Evolutionary conservation across 139 green algal genomes (phyloP).

Genomic region (Trebouxia sp.): DNA sequence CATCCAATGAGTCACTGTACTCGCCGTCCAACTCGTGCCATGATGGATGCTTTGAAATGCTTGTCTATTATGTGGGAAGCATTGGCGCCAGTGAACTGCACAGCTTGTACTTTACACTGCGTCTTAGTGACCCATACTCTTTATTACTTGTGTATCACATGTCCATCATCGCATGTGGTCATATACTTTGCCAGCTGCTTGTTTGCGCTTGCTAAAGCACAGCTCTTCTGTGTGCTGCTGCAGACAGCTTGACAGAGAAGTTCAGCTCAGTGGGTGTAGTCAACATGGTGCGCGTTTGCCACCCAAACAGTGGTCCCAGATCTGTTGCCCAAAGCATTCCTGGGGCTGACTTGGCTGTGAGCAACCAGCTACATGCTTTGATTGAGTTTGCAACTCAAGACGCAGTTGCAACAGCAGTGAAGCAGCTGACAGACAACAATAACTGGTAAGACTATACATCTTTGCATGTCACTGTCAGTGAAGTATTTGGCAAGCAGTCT

Average conservation of each 20-base stretch:
- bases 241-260: constrained; percentile 20
- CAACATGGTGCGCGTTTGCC: constrained; percentile 11
- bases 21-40: no score
- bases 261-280: background rate
- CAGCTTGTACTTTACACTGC: no score
- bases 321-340: constrained; percentile 1
- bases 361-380: constrained; percentile 11
- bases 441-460: constrained; percentile 4
- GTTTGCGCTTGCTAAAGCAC: background rate
- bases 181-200: background rate
- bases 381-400: background rate
- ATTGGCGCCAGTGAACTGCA: no score
- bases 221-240: background rate
- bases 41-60: no score
- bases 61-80: no score
- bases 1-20: no score
- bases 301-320: background rate
- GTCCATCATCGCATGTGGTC: no score
- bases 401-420: background rate
- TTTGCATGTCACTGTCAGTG: no score
- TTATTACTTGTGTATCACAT: no score
- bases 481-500: no score
- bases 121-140: no score
- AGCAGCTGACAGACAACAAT: background rate
- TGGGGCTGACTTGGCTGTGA: constrained; percentile 1